Percentiles rank a stretch among this genome's conserved stretches.
Conservation (phyloP, 179 eudicot genomes). For the Beta corolliflora region DNA sequence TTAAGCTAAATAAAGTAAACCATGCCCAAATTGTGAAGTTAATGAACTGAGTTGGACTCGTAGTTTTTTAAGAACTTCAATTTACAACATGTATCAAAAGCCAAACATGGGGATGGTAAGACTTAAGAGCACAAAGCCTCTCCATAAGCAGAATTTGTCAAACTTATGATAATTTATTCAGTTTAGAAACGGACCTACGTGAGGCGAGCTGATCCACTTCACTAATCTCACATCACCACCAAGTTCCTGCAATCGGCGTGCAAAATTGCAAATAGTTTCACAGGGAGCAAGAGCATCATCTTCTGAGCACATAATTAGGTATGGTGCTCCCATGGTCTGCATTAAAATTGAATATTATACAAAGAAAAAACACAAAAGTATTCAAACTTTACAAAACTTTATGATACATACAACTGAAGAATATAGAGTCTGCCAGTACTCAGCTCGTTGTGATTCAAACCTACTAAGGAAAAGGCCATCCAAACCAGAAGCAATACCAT, state of each 20-base stretch:
- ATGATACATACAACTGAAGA: conserved; percentile 73
- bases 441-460: conserved; percentile 94
- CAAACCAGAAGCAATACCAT: conserved; percentile 67
- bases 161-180: no score
- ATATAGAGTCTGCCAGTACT: conserved; percentile 95
- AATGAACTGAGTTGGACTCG: no score
- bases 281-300: conserved; percentile 90
- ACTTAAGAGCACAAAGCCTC: background rate
- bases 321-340: conserved; percentile 85
- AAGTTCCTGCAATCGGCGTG: conserved; percentile 61
- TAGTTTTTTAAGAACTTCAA: no score
- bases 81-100: no score
- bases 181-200: conserved; percentile 67
- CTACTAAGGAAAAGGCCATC: conserved; percentile 79
- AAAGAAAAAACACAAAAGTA: conserved; percentile 5
- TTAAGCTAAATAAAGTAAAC: no score
- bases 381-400: background rate
- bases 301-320: conserved; percentile 89
- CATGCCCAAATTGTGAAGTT: no score
- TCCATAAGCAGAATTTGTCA: background rate
- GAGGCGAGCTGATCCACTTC: conserved; percentile 88
- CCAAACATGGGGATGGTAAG: no score
- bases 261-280: conserved; percentile 69
- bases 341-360: conserved; percentile 1
- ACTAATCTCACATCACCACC: conserved; percentile 87